A percentile compares a stretch with the other conserved stretches of the same genome.
phyloP scores from a whole-genome alignment of 345 rosid genomes.

The Durio zibethinus region DNA sequence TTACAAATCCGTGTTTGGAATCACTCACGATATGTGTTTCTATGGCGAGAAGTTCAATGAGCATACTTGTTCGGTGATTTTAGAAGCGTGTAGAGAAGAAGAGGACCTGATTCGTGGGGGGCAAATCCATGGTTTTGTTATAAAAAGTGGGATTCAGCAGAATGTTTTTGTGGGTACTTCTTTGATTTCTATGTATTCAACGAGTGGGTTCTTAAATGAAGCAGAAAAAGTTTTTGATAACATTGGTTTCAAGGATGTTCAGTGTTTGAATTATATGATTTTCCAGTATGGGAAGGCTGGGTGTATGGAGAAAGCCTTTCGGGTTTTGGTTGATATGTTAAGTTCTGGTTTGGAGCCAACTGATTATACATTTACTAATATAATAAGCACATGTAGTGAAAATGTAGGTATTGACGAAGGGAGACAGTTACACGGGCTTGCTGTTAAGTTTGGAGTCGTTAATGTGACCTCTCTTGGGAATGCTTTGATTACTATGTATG shows the following conservation, averaged over 20 bases:
- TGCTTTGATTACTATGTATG: slow-evolving; percentile 36
- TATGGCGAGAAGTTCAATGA: slow-evolving; percentile 30
- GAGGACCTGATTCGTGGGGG: slow-evolving; percentile 28
- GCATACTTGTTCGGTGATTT: slow-evolving; percentile 35
- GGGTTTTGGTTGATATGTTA: slow-evolving; percentile 18
- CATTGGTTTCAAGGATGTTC: slow-evolving; percentile 26
- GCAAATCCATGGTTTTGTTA: slow-evolving; percentile 29
- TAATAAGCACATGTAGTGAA: slow-evolving; percentile 26
- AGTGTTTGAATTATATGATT: slow-evolving; percentile 35
- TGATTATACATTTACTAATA: slow-evolving; percentile 34
- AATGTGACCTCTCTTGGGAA: slow-evolving; percentile 31
- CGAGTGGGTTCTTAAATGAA: slow-evolving; percentile 17
- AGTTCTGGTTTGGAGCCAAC: slow-evolving; percentile 25
- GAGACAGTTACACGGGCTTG: slow-evolving; percentile 37
- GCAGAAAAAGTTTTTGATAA: slow-evolving; percentile 24
- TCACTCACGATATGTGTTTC: slow-evolving; percentile 19
- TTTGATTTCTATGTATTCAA: slow-evolving; percentile 29
- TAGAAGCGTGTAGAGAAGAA: slow-evolving; percentile 26
- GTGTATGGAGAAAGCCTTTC: slow-evolving; percentile 21
- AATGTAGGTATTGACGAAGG: slow-evolving; percentile 27
- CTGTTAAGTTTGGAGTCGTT: slow-evolving; percentile 27
- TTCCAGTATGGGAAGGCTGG: slow-evolving; percentile 32
- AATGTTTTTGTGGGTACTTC: slow-evolving; percentile 36
- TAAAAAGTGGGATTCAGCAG: slow-evolving; percentile 32
- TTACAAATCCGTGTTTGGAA: slow-evolving; percentile 10